Evolutionary conservation across 1,139 yeast genomes (phyloP), one percentile per base, ranked within the genome.

Genomic region (Taphrina deformans): DNA sequence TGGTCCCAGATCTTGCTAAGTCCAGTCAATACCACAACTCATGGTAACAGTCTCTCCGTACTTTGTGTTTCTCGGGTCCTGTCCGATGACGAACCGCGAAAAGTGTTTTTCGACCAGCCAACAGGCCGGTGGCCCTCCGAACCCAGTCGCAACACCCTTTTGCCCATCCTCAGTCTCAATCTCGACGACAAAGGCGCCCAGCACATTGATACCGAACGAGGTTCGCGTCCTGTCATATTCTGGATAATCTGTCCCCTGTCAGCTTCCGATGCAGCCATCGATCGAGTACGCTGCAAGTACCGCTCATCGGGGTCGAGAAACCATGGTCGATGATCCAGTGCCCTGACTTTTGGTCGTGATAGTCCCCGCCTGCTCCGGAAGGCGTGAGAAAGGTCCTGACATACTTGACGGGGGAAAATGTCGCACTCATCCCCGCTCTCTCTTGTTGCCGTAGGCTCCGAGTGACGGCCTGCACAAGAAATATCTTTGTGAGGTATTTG

Each of bases 121-220:
- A 70, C 83, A 79, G 3, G 82, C 82, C 31, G 80, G 78, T 60
- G 80, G 80, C n/a, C 83, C 83, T 48, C 83, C 83, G 70, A 80
- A 80, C n/a, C 83, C 83, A 50, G 83, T 80, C 29, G 83, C 82
- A 66, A 80, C 79, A 29, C 83, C 83, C 59, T 73, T 78, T 14
- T 81, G 77, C 56, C 83, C 83, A 69, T 80, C 82, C 18, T 78
- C 73, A 41, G 83, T 80, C 69, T 77, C 80, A 58, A 80, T 74
- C 69, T 80, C 83, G 62, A 80, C 79, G 72, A 80, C 79, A 72
- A 80, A 80, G 5, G 83, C 80, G n/a, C 83, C 83, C 60, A 80
- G 72, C 9, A 80, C 83, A 69, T 80, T 80, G 73, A 80, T 79
- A 64, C 83, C 83, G 81, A 82, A 80, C 60, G 79, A 75, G 21